Evolutionary conservation across 2,329 filamentous ascomycete genomes (phyloP), one percentile per base, ranked within the genome.

Genomic region (Fusarium oligoseptatum): DNA sequence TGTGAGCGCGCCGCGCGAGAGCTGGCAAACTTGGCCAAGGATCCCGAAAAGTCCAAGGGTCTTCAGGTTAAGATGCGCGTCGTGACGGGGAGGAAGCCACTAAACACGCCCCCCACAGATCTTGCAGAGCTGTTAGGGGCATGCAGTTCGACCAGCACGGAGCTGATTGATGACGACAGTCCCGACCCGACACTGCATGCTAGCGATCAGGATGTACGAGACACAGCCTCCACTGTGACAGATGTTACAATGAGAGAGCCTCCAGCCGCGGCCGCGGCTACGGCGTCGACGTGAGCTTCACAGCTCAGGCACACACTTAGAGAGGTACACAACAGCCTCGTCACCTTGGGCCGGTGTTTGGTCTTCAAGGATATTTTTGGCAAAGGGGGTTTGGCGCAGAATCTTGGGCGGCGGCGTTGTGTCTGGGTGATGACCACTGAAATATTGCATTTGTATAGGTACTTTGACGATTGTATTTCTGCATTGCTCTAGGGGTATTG

Each of bases 81-180:
- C 10, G 73, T 90, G 20, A 83, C 84, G 11, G 89, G 83, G 4
- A 85, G 87, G 71, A 90, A 90, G 76, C 88, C 89, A 11, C 52
- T 77, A 3, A 77, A 83, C 61, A 74, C 77, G 11, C 72, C 77
- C 10, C 70, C 70, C n/a, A 64, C 70, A 11, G 73, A 77, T 15
- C 52, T 77, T 27, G 74, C 73, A 17, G 60, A 73, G 22, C 66
- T 73, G 15, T 7, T 75, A 9, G 73, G 64, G 22, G 66, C 70
- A 48, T 64, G 68, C 17, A 65, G 69, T 60, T 78, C 77, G 15
- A 74, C 76, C 20, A 55, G 55, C 50, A 70, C 71, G 22, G 74
- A 77, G 36, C 64, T 62, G 22, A 73, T 67, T 12, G 74, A 74
- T n/a, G 69, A 71, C n/a, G 68, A 67, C 32, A 77, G 73, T 52